These are phyloP conservation scores for Neurospora sp. DNA, from an alignment of 495 filamentous ascomycete species.

Conservation along the genomic window DNA sequence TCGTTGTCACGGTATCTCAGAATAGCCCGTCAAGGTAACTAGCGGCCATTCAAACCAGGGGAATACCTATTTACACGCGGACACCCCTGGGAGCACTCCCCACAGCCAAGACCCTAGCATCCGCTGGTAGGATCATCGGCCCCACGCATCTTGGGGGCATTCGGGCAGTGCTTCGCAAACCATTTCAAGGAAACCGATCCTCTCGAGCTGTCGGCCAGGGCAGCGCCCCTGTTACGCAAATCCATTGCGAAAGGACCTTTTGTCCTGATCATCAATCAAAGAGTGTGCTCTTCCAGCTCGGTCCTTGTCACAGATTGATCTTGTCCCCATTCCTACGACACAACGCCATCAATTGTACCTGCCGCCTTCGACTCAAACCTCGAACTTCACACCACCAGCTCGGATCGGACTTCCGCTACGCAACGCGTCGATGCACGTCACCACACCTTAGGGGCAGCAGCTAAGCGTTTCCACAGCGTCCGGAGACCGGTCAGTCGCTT, in stretches of 20 bases:
- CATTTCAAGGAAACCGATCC: not conserved
- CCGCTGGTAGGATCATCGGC: not conserved
- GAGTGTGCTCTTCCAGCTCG: not conserved
- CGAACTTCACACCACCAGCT: not conserved
- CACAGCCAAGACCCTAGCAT: not conserved
- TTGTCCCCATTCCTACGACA: not conserved
- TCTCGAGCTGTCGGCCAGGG: not conserved
- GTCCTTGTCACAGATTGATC: not conserved
- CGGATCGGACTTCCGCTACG: not conserved
- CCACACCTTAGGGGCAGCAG: not conserved
- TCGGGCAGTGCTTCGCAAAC: not conserved
- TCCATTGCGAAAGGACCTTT: not conserved
- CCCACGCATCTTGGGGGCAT: not conserved
- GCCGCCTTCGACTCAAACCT: not conserved
- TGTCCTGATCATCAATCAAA: not conserved
- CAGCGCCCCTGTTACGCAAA: not conserved
- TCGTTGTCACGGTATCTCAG: not conserved
- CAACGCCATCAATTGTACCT: not conserved
- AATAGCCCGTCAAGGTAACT: not conserved
- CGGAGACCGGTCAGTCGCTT: not conserved
- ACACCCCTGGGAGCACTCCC: not conserved
- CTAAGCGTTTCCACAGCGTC: not conserved
- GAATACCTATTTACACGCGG: not conserved
- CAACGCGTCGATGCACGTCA: not conserved
- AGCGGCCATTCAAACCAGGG: not conserved